A percentile compares a stretch with the other conserved stretches of the same genome.
These are phyloP conservation scores for Malus asiatica DNA, from an alignment of 306 rosid genomes.

Conservation along the genomic window DNA sequence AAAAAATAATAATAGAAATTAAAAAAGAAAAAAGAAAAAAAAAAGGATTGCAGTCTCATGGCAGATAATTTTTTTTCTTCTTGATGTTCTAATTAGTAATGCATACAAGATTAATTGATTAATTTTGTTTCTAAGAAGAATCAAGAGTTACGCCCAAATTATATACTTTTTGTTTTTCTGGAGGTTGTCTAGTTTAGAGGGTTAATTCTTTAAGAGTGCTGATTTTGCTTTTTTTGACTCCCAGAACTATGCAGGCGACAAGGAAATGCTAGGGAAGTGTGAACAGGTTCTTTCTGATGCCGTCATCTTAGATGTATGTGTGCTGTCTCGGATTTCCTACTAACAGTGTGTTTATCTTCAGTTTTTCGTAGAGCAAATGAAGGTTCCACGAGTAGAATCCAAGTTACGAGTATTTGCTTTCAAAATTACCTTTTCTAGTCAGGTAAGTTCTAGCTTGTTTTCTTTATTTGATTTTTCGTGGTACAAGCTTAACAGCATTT, in stretches of 20 bases:
- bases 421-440: conserved; percentile 77
- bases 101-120: background rate
- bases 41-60: background rate
- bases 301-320: conserved; percentile 11
- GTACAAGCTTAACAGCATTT: conserved; percentile 8
- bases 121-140: background rate
- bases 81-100: background rate
- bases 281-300: conserved; percentile 67
- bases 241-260: conserved; percentile 78
- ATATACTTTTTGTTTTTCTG: background rate
- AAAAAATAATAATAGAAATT: too few relatives aligned
- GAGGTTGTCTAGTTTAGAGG: background rate
- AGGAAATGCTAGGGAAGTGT: conserved; percentile 91
- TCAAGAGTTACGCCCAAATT: background rate
- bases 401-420: conserved; percentile 96
- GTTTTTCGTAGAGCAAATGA: conserved; percentile 95
- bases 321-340: conserved; percentile 17
- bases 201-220: conserved; percentile 8
- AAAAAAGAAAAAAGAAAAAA: too few relatives aligned
- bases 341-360: conserved; percentile 20
- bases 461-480: conserved; percentile 9
- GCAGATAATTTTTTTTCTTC: background rate
- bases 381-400: conserved; percentile 93
- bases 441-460: conserved; percentile 42
- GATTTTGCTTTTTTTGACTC: conserved; percentile 20